Percentiles rank a stretch among this genome's conserved stretches.
These are phyloP conservation scores for Phylloporus sp. DNA, from an alignment of 768 basidiomycete species.

Conservation along the genomic window DNA sequence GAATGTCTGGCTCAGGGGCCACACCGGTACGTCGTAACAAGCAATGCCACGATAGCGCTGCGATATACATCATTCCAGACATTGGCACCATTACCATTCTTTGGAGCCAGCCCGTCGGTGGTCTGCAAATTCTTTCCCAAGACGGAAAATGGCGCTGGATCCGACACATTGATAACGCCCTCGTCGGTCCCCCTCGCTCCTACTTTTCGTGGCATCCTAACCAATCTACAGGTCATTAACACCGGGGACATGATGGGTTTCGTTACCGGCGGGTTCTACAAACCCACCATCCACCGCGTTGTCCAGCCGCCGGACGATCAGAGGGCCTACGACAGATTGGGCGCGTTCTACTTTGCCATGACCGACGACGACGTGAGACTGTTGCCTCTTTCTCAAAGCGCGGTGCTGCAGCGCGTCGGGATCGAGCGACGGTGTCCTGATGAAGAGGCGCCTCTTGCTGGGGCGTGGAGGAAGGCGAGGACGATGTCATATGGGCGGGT, in stretches of 20 bases:
- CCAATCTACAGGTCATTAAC: constrained; percentile 47
- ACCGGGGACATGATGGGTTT: constrained; percentile 55
- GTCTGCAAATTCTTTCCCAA: constrained; percentile 47
- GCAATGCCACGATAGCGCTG: neutral
- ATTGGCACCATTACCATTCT: constrained; percentile 52
- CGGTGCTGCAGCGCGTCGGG: constrained; percentile 42
- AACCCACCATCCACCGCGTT: too few species aligned
- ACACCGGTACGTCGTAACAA: constrained; percentile 42
- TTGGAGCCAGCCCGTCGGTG: constrained; percentile 55
- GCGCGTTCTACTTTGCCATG: constrained; percentile 52
- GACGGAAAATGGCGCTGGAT: constrained; percentile 56
- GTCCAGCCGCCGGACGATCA: constrained; percentile 54
- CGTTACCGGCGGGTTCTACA: constrained; percentile 54
- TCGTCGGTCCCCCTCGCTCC: constrained; percentile 31
- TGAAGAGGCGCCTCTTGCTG: constrained; percentile 42
- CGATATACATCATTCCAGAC: constrained; percentile 44
- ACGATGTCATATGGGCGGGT: constrained; percentile 47
- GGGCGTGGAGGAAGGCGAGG: constrained; percentile 45
- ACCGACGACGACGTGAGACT: constrained; percentile 47
- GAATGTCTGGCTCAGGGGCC: constrained; percentile 56
- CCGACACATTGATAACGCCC: constrained; percentile 49
- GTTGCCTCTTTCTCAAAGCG: constrained; percentile 40
- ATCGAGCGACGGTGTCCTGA: constrained; percentile 34
- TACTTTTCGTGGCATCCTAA: neutral
- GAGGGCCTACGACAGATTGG: constrained; percentile 42